Evolutionary conservation across 1,139 yeast genomes (phyloP).

Genomic region (Blastobotrys ciferrii): DNA sequence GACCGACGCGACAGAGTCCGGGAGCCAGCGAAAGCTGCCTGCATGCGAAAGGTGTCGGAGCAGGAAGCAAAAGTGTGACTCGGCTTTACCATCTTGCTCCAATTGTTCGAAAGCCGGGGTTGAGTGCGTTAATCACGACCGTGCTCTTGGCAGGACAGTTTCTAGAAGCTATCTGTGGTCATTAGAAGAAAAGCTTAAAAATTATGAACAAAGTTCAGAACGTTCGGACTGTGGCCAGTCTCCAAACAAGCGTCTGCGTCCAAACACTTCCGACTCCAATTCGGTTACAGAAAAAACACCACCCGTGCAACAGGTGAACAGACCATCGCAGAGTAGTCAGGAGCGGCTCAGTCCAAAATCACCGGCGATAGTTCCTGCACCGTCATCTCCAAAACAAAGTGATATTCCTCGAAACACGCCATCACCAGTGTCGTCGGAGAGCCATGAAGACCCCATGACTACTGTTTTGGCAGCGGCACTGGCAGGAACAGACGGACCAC

Average conservation of each 20-base stretch:
- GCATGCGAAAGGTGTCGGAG: too few relatives aligned
- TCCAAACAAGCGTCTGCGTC: too few relatives aligned
- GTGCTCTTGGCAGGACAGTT: conserved; percentile 10
- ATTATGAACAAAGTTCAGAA: too few relatives aligned
- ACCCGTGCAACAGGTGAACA: too few relatives aligned
- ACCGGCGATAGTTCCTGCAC: too few relatives aligned
- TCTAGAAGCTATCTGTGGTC: conserved; percentile 10
- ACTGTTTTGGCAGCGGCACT: conserved; percentile 3
- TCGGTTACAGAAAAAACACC: too few relatives aligned
- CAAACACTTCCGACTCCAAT: too few relatives aligned
- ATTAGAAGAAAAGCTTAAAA: conserved; percentile 8
- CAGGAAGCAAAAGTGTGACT: conserved; percentile 24
- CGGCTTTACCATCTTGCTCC: conserved; percentile 22
- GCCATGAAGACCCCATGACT: neutral
- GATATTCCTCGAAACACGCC: neutral
- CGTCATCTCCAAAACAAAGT: neutral
- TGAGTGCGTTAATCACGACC: conserved; percentile 18
- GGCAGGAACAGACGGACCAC: neutral
- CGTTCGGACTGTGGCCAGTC: too few relatives aligned
- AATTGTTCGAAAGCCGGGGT: conserved; percentile 23
- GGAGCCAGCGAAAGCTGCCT: too few relatives aligned
- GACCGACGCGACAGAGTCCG: too few relatives aligned
- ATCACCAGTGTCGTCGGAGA: neutral
- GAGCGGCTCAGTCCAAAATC: too few relatives aligned
- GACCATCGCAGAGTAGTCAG: too few relatives aligned